phyloP scores from a whole-genome alignment of 2,329 filamentous ascomycete genomes.

The Verticillium klebahnii region DNA sequence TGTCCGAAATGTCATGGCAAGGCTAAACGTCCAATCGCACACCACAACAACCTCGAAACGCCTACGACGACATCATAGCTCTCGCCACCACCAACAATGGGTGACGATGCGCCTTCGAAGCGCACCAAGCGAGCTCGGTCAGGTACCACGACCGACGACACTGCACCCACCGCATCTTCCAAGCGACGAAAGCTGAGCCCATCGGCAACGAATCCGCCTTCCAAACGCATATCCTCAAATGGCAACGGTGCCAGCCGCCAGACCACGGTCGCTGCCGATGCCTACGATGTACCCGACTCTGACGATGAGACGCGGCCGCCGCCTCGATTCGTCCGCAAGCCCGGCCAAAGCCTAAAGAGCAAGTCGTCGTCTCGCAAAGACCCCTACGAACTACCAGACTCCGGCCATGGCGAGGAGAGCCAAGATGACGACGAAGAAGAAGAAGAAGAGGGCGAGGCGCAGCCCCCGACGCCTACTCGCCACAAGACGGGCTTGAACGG shows the following conservation, averaged over 20 bases:
- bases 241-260: slow-evolving; percentile 2
- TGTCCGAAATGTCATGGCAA: neutral
- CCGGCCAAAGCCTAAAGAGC: neutral
- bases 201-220: slow-evolving; percentile 16
- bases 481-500: neutral
- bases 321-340: neutral
- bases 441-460: neutral
- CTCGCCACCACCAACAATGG: slow-evolving; percentile 13
- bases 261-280: neutral
- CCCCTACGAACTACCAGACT: slow-evolving; percentile 15
- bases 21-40: neutral
- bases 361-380: neutral
- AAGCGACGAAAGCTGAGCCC: slow-evolving; percentile 28
- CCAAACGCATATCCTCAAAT: slow-evolving; percentile 9
- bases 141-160: neutral
- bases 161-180: neutral
- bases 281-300: slow-evolving; percentile 18
- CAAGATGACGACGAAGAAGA: slow-evolving; percentile 1
- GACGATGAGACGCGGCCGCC: slow-evolving; percentile 11
- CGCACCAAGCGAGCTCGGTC: slow-evolving; percentile 1
- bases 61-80: neutral
- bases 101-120: slow-evolving; percentile 14
- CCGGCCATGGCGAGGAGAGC: slow-evolving; percentile 8
- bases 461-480: neutral
- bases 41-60: neutral